Evolutionary conservation across 768 basidiomycete genomes (phyloP).

Genomic region (Megacollybia marginata): DNA sequence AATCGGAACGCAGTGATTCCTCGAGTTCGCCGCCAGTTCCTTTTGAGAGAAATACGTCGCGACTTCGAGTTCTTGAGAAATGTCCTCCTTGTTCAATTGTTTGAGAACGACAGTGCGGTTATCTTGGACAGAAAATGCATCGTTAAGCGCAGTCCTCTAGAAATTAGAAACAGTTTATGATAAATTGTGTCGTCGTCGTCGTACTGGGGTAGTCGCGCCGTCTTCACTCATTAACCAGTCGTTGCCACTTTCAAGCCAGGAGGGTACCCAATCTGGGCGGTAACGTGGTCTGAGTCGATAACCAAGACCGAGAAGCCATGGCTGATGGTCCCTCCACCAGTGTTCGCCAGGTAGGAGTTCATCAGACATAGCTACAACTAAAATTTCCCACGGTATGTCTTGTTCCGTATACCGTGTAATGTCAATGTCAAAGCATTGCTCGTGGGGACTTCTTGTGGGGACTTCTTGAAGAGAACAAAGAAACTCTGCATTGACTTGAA

Average conservation of each 20-base stretch:
- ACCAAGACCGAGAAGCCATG: conserved; percentile 11
- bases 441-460: too few relatives aligned
- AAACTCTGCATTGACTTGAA: too few relatives aligned
- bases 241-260: conserved; percentile 6
- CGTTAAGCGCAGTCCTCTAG: conserved; percentile 1
- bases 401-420: too few relatives aligned
- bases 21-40: background rate
- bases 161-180: too few relatives aligned
- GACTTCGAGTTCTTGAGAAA: conserved; percentile 7
- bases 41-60: conserved; percentile 1
- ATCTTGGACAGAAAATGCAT: conserved; percentile 1
- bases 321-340: conserved; percentile 5
- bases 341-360: background rate
- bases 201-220: background rate
- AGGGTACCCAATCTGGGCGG: conserved; percentile 11
- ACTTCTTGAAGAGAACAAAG: too few relatives aligned
- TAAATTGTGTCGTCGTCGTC: too few relatives aligned
- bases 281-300: conserved; percentile 15
- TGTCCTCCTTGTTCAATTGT: background rate
- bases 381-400: too few relatives aligned
- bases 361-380: too few relatives aligned
- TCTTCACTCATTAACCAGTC: background rate
- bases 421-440: too few relatives aligned
- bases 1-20: conserved; percentile 9
- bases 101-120: conserved; percentile 2